Conservation (phyloP, 768 basidiomycete species). For the Leucosporidium scottii region DNA sequence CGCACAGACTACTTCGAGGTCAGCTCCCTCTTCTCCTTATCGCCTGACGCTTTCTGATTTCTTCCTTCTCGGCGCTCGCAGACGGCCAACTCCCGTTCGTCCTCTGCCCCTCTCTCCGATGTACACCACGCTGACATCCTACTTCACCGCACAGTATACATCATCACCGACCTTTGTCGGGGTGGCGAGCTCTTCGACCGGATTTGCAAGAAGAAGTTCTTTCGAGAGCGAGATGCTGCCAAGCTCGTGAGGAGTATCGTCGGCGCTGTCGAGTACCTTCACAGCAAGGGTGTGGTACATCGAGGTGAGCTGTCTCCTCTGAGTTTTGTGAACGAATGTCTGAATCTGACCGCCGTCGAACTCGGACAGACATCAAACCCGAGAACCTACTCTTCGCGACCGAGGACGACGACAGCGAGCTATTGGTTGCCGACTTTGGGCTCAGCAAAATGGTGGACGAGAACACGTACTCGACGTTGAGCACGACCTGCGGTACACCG, state of each 20-base stretch:
- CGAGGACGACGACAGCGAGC: slow-evolving; percentile 79
- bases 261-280: slow-evolving; percentile 80
- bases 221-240: slow-evolving; percentile 89
- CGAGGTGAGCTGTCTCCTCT: slow-evolving; percentile 41
- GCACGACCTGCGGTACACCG: slow-evolving; percentile 87
- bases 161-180: slow-evolving; percentile 86
- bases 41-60: slow-evolving; percentile 27
- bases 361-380: slow-evolving; percentile 67
- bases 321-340: slow-evolving; percentile 43
- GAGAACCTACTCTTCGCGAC: slow-evolving; percentile 94
- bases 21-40: slow-evolving; percentile 32
- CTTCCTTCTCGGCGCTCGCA: neutral
- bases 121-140: neutral
- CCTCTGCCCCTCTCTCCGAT: neutral
- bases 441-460: slow-evolving; percentile 75
- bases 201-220: slow-evolving; percentile 85
- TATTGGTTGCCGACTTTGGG: slow-evolving; percentile 96
- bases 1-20: slow-evolving; percentile 88
- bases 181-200: slow-evolving; percentile 88
- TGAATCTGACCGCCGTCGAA: slow-evolving; percentile 35
- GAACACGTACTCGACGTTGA: slow-evolving; percentile 73
- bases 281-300: slow-evolving; percentile 84
- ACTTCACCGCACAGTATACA: slow-evolving; percentile 48
- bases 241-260: slow-evolving; percentile 77
- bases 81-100: slow-evolving; percentile 21